phyloP scores from a whole-genome alignment of 345 rosid genomes.

The Eucalyptus melliodora region DNA sequence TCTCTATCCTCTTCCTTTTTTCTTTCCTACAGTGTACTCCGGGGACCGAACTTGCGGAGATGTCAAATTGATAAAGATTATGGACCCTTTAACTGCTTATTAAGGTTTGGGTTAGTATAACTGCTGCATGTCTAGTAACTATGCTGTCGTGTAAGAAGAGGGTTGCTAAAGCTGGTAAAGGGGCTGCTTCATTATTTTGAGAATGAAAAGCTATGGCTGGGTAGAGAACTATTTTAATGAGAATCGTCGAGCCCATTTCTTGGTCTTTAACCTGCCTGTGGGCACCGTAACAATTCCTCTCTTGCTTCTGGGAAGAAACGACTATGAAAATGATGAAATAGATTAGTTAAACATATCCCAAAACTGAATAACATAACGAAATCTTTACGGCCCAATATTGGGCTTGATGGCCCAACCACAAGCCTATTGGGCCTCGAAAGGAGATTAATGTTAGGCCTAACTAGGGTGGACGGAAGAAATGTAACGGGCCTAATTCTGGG shows the following conservation, averaged over 20 bases:
- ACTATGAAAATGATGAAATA: not conserved
- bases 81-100: too few relatives aligned
- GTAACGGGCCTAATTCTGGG: too few relatives aligned
- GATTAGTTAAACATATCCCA: not conserved
- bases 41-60: not conserved
- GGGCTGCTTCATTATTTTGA: not conserved
- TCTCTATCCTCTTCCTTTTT: not conserved
- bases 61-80: too few relatives aligned
- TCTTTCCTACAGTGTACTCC: not conserved
- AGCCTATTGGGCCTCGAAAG: not conserved
- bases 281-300: not conserved
- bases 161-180: not conserved
- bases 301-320: not conserved
- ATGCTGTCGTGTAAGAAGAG: not conserved
- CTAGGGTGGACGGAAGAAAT: not conserved
- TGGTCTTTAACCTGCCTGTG: not conserved
- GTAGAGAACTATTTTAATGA: not conserved
- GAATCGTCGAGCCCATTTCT: not conserved
- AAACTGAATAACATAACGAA: not conserved
- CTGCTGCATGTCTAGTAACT: not conserved
- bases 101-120: not conserved
- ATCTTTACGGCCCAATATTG: not conserved
- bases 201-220: not conserved
- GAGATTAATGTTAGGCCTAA: not conserved
- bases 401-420: not conserved